Conservation (phyloP, 306 rosid genomes). For the Cucurbita ficifolia region DNA sequence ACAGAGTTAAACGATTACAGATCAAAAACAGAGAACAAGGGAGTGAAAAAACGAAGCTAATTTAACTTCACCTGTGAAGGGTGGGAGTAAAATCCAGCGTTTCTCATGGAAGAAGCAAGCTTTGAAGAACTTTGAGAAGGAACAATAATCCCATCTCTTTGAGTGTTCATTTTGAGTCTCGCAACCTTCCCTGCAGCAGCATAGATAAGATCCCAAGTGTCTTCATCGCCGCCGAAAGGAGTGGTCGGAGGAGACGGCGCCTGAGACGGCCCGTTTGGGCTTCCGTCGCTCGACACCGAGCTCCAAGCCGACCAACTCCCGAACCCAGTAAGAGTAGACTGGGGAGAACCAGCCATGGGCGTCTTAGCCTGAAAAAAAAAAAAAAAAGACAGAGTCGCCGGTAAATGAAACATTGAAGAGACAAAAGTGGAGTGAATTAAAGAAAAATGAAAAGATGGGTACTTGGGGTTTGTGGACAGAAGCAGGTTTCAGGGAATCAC, state of each 20-base stretch:
- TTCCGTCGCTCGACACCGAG: conserved; percentile 37
- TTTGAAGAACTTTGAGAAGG: conserved; percentile 9
- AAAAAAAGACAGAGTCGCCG: background rate
- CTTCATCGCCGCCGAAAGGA: conserved; percentile 30
- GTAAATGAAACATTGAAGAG: background rate
- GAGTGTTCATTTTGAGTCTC: conserved; percentile 31
- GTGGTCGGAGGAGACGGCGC: conserved; percentile 59
- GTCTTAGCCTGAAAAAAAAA: background rate
- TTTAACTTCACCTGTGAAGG: background rate
- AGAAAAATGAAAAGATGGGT: background rate
- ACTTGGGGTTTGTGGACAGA: conserved; percentile 39
- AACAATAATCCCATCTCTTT: conserved; percentile 13
- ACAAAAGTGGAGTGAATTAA: background rate
- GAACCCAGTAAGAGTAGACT: conserved; percentile 56
- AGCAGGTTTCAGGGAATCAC: conserved; percentile 25
- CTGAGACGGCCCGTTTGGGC: conserved; percentile 47
- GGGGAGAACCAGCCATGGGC: conserved; percentile 51
- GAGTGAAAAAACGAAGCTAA: background rate
- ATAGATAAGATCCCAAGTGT: conserved; percentile 56
- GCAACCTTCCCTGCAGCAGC: conserved; percentile 72
- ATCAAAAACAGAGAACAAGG: background rate
- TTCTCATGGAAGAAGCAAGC: background rate
- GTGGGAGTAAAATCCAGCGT: conserved; percentile 2
- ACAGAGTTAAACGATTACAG: background rate
- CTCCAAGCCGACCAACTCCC: conserved; percentile 54